phyloP scores from a whole-genome alignment of 257 asterid species.

The Capsicum baccatum region DNA sequence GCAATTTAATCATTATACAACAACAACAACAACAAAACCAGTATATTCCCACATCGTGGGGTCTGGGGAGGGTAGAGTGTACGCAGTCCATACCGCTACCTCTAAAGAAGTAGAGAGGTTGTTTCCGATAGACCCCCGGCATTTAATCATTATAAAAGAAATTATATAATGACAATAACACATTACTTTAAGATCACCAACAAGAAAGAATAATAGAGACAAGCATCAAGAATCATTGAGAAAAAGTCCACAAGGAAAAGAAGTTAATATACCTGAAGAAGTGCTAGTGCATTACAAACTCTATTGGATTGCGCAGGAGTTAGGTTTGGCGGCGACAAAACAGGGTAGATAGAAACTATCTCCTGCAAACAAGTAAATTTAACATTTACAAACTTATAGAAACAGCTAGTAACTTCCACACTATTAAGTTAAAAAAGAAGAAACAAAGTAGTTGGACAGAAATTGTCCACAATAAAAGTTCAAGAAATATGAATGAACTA shows the following conservation, averaged over 20 bases:
- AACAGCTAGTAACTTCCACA: constrained; percentile 8
- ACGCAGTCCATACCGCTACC: too few species aligned
- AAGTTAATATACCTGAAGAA: constrained; percentile 48
- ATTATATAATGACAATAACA: background rate
- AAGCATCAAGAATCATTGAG: background rate
- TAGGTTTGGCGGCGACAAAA: constrained; percentile 43
- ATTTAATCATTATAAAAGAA: background rate
- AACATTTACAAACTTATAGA: constrained; percentile 28
- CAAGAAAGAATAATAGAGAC: background rate
- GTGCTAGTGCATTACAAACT: constrained; percentile 48
- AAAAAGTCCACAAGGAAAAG: background rate
- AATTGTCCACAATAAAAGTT: background rate
- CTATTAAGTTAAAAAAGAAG: background rate
- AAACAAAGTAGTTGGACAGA: background rate
- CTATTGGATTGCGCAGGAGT: constrained; percentile 44
- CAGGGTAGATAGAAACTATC: constrained; percentile 41
- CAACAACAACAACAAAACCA: too few species aligned
- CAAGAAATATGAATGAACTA: background rate
- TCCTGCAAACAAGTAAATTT: constrained; percentile 39
- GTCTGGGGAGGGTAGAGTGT: too few species aligned
- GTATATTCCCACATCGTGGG: too few species aligned
- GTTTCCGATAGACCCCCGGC: too few species aligned
- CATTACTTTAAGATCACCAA: background rate
- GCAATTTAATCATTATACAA: background rate
- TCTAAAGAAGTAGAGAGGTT: too few species aligned